Evolutionary conservation across 2,329 filamentous ascomycete species (phyloP).

Genomic region (Bipolaris cookei): DNA sequence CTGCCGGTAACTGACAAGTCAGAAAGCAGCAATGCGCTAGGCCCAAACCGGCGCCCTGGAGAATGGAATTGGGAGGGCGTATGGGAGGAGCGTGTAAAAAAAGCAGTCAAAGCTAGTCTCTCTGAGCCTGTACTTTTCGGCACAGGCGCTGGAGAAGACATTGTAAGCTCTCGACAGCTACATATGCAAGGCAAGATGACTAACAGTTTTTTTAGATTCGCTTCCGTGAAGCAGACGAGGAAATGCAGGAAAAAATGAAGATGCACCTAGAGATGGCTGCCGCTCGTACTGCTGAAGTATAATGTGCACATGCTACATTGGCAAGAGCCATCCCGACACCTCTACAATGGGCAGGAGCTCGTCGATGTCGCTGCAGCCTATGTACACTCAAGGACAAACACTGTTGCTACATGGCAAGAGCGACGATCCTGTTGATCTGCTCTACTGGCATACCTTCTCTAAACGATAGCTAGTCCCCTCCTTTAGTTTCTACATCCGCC

Average conservation of each 20-base stretch:
- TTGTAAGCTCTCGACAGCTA: conserved; percentile 59
- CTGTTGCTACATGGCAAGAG: conserved; percentile 1
- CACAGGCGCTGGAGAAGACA: conserved; percentile 68
- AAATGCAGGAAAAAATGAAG: conserved; percentile 43
- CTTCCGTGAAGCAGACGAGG: conserved; percentile 46
- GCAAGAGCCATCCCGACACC: background rate
- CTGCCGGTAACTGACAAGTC: conserved; percentile 20
- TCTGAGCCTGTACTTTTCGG: conserved; percentile 83
- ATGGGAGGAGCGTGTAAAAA: conserved; percentile 88
- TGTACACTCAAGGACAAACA: background rate
- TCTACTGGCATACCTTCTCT: conserved; percentile 6
- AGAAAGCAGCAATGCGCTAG: conserved; percentile 41
- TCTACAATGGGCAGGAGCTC: background rate
- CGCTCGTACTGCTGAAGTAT: conserved; percentile 26
- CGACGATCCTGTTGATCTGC: conserved; percentile 5
- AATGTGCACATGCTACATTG: background rate
- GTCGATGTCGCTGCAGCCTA: background rate
- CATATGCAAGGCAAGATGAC: background rate
- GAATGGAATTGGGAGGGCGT: conserved; percentile 99
- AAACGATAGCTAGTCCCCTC: background rate
- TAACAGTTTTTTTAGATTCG: conserved; percentile 40
- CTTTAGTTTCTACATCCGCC: background rate
- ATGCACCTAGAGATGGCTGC: conserved; percentile 31
- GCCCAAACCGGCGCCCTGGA: conserved; percentile 68
- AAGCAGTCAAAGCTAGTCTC: conserved; percentile 75